Conservation (phyloP, 805 yeast species). For the Metschnikowia picachoensis region DNA sequence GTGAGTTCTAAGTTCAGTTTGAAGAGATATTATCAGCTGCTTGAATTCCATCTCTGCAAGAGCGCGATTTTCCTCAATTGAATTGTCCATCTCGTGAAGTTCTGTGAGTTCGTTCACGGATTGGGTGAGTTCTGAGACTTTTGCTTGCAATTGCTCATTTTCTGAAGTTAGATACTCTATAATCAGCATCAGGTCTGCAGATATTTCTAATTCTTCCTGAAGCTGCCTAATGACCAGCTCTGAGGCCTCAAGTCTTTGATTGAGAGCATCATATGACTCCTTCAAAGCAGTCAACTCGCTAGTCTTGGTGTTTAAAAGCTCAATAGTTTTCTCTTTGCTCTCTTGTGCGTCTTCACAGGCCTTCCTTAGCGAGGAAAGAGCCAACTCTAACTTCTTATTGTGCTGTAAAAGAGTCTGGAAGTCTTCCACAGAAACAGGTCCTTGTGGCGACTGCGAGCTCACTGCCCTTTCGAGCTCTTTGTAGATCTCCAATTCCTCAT, state of each 20-base stretch:
- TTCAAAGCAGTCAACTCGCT: background rate
- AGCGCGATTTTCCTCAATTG: conserved; percentile 44
- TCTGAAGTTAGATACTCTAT: conserved; percentile 33
- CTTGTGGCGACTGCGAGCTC: conserved; percentile 14
- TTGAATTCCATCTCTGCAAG: conserved; percentile 42
- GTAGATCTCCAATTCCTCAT: conserved; percentile 36
- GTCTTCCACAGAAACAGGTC: conserved; percentile 17
- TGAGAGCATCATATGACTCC: conserved; percentile 1
- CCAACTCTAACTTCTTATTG: conserved; percentile 40
- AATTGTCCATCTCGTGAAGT: conserved; percentile 46
- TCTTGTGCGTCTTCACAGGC: conserved; percentile 22
- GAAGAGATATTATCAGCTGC: background rate
- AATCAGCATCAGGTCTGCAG: conserved; percentile 33
- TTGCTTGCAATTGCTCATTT: conserved; percentile 32
- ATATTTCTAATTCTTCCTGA: conserved; percentile 31
- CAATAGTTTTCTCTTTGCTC: conserved; percentile 20
- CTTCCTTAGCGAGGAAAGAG: conserved; percentile 33
- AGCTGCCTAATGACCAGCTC: conserved; percentile 25
- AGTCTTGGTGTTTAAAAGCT: conserved; percentile 1
- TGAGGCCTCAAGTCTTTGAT: conserved; percentile 18
- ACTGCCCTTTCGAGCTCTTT: conserved; percentile 36
- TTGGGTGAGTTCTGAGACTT: conserved; percentile 29
- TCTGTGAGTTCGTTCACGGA: conserved; percentile 47
- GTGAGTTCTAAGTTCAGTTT: conserved; percentile 1
- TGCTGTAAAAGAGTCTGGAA: conserved; percentile 24